Evolutionary conservation across 2,329 filamentous ascomycete genomes (phyloP).

Genomic region (Aspergillus carbonarius): DNA sequence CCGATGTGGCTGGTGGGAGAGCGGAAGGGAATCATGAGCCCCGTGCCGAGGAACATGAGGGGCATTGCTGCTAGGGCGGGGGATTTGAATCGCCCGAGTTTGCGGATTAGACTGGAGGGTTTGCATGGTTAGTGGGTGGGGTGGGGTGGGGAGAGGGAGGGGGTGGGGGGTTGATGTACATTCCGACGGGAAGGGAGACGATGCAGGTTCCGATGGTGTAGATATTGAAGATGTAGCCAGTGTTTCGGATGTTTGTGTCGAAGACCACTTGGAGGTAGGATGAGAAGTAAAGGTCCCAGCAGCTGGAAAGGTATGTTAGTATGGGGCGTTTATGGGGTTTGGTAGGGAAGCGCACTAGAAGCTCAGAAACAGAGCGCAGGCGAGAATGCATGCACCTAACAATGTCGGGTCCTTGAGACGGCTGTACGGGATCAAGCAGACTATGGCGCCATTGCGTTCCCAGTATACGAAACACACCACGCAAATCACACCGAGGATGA

Average conservation of each 20-base stretch:
- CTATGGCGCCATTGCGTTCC: slow-evolving; percentile 22
- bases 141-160: not conserved
- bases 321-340: not conserved
- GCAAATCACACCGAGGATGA: slow-evolving; percentile 17
- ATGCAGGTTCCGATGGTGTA: slow-evolving; percentile 24
- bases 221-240: slow-evolving; percentile 25
- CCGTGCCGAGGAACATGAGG: slow-evolving; percentile 21
- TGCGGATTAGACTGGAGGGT: slow-evolving; percentile 15
- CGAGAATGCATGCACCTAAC: slow-evolving; percentile 22
- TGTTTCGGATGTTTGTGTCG: slow-evolving; percentile 20
- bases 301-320: not conserved
- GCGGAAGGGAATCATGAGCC: slow-evolving; percentile 26
- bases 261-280: slow-evolving; percentile 28
- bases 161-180: slow-evolving; percentile 4
- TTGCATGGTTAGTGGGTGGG: not conserved
- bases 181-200: slow-evolving; percentile 19
- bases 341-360: slow-evolving; percentile 1
- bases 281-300: slow-evolving; percentile 20
- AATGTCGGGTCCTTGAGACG: slow-evolving; percentile 23
- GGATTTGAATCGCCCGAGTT: slow-evolving; percentile 22
- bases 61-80: slow-evolving; percentile 20
- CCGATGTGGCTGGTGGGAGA: slow-evolving; percentile 16
- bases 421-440: slow-evolving; percentile 24
- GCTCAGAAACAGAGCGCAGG: slow-evolving; percentile 14
- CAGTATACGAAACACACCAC: slow-evolving; percentile 21